Base-by-base conservation (phyloP, 2,329 filamentous ascomycete species). In the Sporothrix humicola region DNA sequence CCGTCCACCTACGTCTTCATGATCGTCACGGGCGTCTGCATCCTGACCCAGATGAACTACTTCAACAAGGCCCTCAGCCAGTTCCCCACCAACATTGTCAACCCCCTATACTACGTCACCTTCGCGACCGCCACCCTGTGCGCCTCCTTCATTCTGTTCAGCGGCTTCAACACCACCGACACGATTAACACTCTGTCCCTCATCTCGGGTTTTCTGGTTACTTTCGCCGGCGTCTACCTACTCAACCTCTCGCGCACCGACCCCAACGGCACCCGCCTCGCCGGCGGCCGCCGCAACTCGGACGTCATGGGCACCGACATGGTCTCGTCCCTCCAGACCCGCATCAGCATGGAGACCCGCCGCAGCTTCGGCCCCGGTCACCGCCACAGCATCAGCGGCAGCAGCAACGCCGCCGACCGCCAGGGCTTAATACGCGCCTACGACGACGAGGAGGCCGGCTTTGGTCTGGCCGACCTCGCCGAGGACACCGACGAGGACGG, bases 21-120 rank as follows among this genome's bases (percentile, higher is more conserved):
- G 83, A 98, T 99, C 77, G 89, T 98, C 77, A 96, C 95, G 0
- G 87, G 88, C 2, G 93, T 98, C 76, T 99, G 96, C 85, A 98
- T 99, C 80, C 82, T 99, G 77, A 98, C 95, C 9, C 96, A 99
- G 86, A 98, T 99, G 96, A 99, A 99, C 83, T 99, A 99, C 83
- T 97, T 99, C 84, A 99, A 99, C 87, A 99, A 99, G 83, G 96
- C 96, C 8, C 85, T 99, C 74, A 97, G 94, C 82, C 94, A 97
- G 79, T 99, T 98, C 83, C 95, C 93, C 44, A 98, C 96, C 46
- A 97, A 97, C 78, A 97, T 99, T 80, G 95, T 98, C 73, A 98
- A 98, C 80, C 95, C 95, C 7, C 88, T 98, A 37, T 98, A 98
- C 86, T 98, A 98, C 82, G 95, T 98, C 71, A 97, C 94, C 2